phyloP scores from a whole-genome alignment of 2,329 filamentous ascomycete species.

The Monosporascus ibericus region DNA sequence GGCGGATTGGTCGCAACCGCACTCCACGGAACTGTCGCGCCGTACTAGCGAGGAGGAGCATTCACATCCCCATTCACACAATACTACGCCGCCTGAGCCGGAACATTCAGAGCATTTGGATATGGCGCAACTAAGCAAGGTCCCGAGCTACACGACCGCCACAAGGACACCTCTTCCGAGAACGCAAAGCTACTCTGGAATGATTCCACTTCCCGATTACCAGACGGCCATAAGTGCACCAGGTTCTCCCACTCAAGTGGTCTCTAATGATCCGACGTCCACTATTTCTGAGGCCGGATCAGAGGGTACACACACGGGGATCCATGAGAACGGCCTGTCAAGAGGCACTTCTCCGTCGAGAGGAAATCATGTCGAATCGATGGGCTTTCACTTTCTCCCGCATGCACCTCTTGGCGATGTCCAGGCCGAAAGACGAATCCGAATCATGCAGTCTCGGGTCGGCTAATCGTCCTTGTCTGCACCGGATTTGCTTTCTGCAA shows the following conservation, averaged over 20 bases:
- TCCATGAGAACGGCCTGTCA: conserved; percentile 7
- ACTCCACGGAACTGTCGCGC: conserved; percentile 44
- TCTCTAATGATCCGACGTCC: conserved; percentile 20
- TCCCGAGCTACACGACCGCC: conserved; percentile 72
- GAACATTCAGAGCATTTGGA: conserved; percentile 50
- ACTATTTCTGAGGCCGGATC: conserved; percentile 18
- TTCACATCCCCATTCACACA: conserved; percentile 35
- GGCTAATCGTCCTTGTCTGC: not conserved
- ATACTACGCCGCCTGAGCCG: conserved; percentile 36
- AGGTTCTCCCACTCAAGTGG: conserved; percentile 36
- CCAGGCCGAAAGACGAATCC: conserved; percentile 17
- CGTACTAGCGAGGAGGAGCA: conserved; percentile 46
- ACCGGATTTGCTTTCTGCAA: too few species aligned
- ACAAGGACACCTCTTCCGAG: conserved; percentile 56
- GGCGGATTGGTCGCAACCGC: conserved; percentile 33
- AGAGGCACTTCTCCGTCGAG: conserved; percentile 15
- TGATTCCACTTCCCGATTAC: conserved; percentile 59
- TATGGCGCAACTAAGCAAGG: conserved; percentile 61
- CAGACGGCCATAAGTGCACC: conserved; percentile 52
- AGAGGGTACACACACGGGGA: conserved; percentile 1
- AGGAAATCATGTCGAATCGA: conserved; percentile 12
- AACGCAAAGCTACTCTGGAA: conserved; percentile 42
- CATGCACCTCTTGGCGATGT: conserved; percentile 16
- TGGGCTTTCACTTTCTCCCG: conserved; percentile 23
- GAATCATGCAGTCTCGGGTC: conserved; percentile 4